Evolutionary conservation across 2,329 filamentous ascomycete genomes (phyloP).

Genomic region (Talaromyces marneffei): DNA sequence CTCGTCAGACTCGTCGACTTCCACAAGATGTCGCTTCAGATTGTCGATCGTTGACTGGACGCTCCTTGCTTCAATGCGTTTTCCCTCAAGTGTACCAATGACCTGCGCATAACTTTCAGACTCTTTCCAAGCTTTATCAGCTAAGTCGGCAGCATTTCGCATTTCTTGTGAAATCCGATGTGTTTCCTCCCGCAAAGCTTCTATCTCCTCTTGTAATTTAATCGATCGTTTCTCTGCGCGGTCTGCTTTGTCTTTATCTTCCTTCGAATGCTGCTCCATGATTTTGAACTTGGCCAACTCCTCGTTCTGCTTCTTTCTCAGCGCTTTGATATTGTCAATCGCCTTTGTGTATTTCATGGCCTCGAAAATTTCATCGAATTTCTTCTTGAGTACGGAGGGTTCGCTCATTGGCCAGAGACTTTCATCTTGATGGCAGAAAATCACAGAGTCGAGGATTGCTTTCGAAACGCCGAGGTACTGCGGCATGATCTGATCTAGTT

Average conservation of each 20-base stretch:
- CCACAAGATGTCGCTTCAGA: slow-evolving; percentile 65
- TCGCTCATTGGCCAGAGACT: slow-evolving; percentile 96
- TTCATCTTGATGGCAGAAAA: slow-evolving; percentile 98
- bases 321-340: slow-evolving; percentile 85
- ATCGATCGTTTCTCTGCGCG: slow-evolving; percentile 60
- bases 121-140: slow-evolving; percentile 63
- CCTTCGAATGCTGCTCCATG: slow-evolving; percentile 69
- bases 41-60: slow-evolving; percentile 65
- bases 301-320: slow-evolving; percentile 76
- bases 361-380: slow-evolving; percentile 97
- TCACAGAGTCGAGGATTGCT: slow-evolving; percentile 86
- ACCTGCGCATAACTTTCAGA: slow-evolving; percentile 69
- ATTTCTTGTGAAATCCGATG: slow-evolving; percentile 50
- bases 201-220: slow-evolving; percentile 58
- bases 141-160: slow-evolving; percentile 42
- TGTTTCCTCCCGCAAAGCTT: slow-evolving; percentile 56
- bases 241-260: slow-evolving; percentile 78
- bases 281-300: slow-evolving; percentile 67
- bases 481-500: slow-evolving; percentile 79
- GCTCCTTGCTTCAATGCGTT: slow-evolving; percentile 66
- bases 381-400: slow-evolving; percentile 77
- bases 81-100: slow-evolving; percentile 68
- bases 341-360: slow-evolving; percentile 95
- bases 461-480: slow-evolving; percentile 81
- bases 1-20: slow-evolving; percentile 72